A percentile compares a stretch with the other conserved stretches of the same genome.
These are phyloP conservation scores for Suhomyces sp. DNA, from an alignment of 805 yeast species.

Conservation along the genomic window DNA sequence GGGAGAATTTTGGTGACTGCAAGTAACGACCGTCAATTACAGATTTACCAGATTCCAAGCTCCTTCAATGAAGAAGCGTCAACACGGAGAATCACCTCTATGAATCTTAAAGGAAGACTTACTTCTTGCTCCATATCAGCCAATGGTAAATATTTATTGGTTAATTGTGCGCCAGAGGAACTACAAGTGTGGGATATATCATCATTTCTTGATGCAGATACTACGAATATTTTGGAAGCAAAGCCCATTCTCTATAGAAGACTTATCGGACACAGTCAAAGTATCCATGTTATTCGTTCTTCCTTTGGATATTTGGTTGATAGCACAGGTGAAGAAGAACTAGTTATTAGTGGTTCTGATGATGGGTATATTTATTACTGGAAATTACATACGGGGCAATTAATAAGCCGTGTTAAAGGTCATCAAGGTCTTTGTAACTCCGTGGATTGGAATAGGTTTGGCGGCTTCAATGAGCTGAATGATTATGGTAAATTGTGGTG, in stretches of 20 bases:
- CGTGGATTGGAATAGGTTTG: constrained; percentile 64
- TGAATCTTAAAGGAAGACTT: constrained; percentile 55
- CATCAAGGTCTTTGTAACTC: constrained; percentile 71
- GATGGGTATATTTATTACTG: constrained; percentile 77
- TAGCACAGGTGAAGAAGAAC: constrained; percentile 49
- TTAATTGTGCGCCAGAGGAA: constrained; percentile 73
- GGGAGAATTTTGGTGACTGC: constrained; percentile 63
- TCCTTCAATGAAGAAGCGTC: constrained; percentile 30
- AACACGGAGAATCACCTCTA: constrained; percentile 40
- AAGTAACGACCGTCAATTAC: constrained; percentile 60
- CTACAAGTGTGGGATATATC: constrained; percentile 78
- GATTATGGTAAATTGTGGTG: constrained; percentile 61
- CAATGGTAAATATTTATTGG: constrained; percentile 52
- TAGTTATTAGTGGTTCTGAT: constrained; percentile 79
- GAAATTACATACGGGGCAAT: constrained; percentile 70
- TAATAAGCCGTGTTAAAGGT: constrained; percentile 59
- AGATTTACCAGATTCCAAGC: constrained; percentile 55
- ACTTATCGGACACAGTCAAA: constrained; percentile 71
- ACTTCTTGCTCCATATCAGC: constrained; percentile 64
- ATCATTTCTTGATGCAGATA: constrained; percentile 9
- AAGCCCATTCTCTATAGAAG: constrained; percentile 58
- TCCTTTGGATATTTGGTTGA: constrained; percentile 63
- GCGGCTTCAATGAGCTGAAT: constrained; percentile 11
- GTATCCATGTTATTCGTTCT: constrained; percentile 68
- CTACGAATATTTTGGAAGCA: constrained; percentile 20